Evolutionary conservation across 2,329 filamentous ascomycete genomes (phyloP), one percentile per base, ranked within the genome.

Genomic region (Colletotrichum graminicola): DNA sequence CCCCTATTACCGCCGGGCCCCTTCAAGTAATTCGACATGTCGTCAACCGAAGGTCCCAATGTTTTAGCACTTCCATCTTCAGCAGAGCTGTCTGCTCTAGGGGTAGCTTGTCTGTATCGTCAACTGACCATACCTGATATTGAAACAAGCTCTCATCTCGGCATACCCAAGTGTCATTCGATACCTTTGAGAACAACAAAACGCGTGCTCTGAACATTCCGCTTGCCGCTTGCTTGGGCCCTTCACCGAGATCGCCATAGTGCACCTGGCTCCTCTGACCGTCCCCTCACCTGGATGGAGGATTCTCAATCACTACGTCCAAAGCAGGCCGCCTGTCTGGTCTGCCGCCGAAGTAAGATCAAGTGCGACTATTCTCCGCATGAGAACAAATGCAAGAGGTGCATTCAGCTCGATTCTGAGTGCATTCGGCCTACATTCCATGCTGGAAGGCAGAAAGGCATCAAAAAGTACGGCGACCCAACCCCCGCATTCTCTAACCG

Each of bases 371-470:
- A 89, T 74, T 84, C 85, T 52, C 79, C 83, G 26, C 84, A 83
- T 52, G 84, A 87, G 70, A 76, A 81, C 26, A 82, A 85, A 34
- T 93, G 91, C 78, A 89, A 89, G 74, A 86, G 89, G 78, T 93
- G 91, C 78, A 81, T 84, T 65, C 86, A 89, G 76, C 82, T 87
- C 10, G 84, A 86, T 43, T 78, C 82, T 18, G 89, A 93, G 71
- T 94, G 92, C 77, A 82, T 92, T 7, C 89, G 92, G 2, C 91
- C 87, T n/a, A 88, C 88, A n/a, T 93, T 93, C 77, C 91, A 93
- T 73, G 87, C 93, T 5, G 92, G 92, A 10, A 85, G 92, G 61
- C 91, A 93, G 77, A 93, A 93, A 77, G 92, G 92, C 29, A 91
- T 93, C 72, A 94, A 93, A 79, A 94, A 94, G 92, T 92, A 80